Evolutionary conservation across 768 basidiomycete genomes (phyloP), one percentile per base, ranked within the genome.

Genomic region (Kwoniella dendrophila): DNA sequence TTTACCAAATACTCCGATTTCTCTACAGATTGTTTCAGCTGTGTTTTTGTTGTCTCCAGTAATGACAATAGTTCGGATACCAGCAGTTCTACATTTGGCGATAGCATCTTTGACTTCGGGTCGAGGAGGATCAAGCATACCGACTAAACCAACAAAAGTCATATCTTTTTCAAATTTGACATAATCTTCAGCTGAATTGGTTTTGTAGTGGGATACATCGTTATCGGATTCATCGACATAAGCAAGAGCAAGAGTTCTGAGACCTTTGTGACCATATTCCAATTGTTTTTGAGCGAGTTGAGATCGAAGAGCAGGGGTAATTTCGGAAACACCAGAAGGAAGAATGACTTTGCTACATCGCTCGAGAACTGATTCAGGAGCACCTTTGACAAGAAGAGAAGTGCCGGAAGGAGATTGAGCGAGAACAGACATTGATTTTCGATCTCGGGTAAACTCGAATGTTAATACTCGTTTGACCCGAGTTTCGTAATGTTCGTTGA

Each of bases 391-490:
- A 75, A 94, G 89, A 4, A 98, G 83, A 7, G 89, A 84, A 18
- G 67, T 57, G 4, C 79, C 80, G 1, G 84, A 84, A 59, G 86
- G 85, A 57, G 86, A 83, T 63, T 82, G 85, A 38, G 91, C 90
- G 52, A 98, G 86, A 53, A 97, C 94, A 22, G 95, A 96, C 95
- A 98, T 98, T 87, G 94, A 95, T 82, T 97, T 99, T 75, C 95
- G 89, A 80, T 98, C 95, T 20, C 95, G 87, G 22, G 93, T 91
- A 81, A 99, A 98, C 79, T 99, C 95, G 79, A 99, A 95, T 7
- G 94, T 99, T 70, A 96, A 82, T 14, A 96, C 84, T 60, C 93
- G 87, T 18, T 86, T 83, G 73, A 91, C 88, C 16, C 81, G 82
- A 54, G 82, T 81, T 67, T 92, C 91, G 78, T 91, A 88, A 79